Evolutionary conservation across 129 eudicot genomes (phyloP).

Genomic region (Pittosporum tobira): DNA sequence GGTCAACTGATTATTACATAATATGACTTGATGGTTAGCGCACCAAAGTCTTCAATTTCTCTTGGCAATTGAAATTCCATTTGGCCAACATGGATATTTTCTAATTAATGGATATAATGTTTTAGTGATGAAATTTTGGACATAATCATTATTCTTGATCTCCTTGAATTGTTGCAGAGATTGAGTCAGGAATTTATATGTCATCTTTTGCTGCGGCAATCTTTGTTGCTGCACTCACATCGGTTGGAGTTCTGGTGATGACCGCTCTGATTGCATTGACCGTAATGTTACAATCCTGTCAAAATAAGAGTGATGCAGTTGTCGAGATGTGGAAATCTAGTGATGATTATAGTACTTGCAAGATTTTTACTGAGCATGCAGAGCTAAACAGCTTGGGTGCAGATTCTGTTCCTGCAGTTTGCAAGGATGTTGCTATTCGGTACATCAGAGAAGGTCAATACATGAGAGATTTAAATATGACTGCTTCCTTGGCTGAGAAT

Average conservation of each 20-base stretch:
- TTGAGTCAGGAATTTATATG: slow-evolving; percentile 54
- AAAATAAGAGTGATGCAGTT: slow-evolving; percentile 42
- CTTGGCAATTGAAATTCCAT: too few relatives aligned
- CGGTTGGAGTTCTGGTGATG: slow-evolving; percentile 39
- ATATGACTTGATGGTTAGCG: too few relatives aligned
- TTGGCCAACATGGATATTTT: too few relatives aligned
- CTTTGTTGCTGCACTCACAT: slow-evolving; percentile 39
- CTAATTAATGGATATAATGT: too few relatives aligned
- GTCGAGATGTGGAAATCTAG: slow-evolving; percentile 27
- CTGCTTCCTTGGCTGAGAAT: slow-evolving; percentile 31
- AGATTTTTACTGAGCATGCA: slow-evolving; percentile 30
- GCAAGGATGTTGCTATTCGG: slow-evolving; percentile 33
- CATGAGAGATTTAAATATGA: slow-evolving; percentile 42
- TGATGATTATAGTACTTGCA: slow-evolving; percentile 34
- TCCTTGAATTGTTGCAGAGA: slow-evolving; percentile 31
- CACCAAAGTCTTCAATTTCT: too few relatives aligned
- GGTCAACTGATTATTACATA: too few relatives aligned
- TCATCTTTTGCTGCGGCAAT: slow-evolving; percentile 65
- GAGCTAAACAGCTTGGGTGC: slow-evolving; percentile 40
- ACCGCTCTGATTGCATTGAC: slow-evolving; percentile 44
- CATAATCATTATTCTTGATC: slow-evolving; percentile 12
- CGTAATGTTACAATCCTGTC: slow-evolving; percentile 52
- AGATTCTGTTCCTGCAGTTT: slow-evolving; percentile 34
- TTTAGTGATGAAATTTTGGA: too few relatives aligned
- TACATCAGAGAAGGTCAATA: slow-evolving; percentile 57